Conservation (phyloP, 176 grass and related monocot species). For the Triticum timopheevii region DNA sequence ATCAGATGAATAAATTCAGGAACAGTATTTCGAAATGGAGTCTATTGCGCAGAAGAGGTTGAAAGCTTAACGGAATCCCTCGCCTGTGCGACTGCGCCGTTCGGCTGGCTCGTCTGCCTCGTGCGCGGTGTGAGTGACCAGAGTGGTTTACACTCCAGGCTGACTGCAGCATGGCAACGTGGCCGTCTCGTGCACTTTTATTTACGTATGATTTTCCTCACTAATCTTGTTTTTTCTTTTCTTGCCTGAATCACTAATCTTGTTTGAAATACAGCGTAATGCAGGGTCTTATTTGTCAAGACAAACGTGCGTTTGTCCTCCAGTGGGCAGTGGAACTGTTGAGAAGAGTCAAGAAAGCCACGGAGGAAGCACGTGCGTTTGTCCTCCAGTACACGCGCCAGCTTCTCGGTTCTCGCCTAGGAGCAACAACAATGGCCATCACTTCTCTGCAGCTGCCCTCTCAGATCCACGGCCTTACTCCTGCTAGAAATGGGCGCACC, state of each 20-base stretch:
- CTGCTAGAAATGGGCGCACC: slow-evolving; percentile 17
- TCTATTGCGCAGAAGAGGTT: background rate
- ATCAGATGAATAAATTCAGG: background rate
- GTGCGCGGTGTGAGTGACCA: too few species aligned
- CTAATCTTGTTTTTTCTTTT: background rate
- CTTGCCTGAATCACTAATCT: background rate
- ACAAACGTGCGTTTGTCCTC: slow-evolving; percentile 1
- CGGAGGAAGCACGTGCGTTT: too few species aligned
- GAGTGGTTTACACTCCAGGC: too few species aligned
- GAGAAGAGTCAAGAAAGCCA: slow-evolving; percentile 16
- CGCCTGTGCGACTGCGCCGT: too few species aligned
- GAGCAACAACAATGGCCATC: slow-evolving; percentile 2
- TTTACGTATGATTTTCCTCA: background rate
- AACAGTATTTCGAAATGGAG: background rate
- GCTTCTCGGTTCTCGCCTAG: background rate
- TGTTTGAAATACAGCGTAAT: background rate
- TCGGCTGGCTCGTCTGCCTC: too few species aligned
- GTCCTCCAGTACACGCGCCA: background rate
- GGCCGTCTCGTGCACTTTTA: too few species aligned
- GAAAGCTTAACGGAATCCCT: background rate
- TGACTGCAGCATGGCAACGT: too few species aligned
- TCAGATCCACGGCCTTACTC: slow-evolving; percentile 1
- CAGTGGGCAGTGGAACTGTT: slow-evolving; percentile 5
- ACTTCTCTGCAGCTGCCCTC: slow-evolving; percentile 17
- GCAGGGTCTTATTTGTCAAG: background rate